These are phyloP conservation scores for Dichotomopilus funicola DNA, from an alignment of 2,329 filamentous ascomycete genomes.

Conservation along the genomic window DNA sequence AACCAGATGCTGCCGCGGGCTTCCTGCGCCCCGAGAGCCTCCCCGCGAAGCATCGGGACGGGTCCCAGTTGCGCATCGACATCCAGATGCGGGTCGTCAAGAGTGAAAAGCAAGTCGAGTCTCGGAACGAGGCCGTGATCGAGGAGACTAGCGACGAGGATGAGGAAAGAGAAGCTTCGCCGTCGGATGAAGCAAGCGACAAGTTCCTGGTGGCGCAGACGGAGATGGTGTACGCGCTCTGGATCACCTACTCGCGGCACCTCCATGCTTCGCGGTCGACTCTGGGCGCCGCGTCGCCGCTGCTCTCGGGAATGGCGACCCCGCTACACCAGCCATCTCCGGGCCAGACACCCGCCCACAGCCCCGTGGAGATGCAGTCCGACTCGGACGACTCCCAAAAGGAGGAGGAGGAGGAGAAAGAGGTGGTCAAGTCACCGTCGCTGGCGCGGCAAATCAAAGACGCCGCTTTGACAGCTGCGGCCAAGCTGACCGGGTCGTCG, in stretches of 20 bases:
- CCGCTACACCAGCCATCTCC: constrained; percentile 74
- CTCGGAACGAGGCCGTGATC: constrained; percentile 54
- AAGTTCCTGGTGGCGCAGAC: constrained; percentile 48
- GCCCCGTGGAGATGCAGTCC: constrained; percentile 50
- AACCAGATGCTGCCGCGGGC: constrained; percentile 66
- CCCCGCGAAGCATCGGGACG: constrained; percentile 80
- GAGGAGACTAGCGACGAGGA: constrained; percentile 54
- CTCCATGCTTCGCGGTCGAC: constrained; percentile 66
- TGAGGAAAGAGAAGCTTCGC: constrained; percentile 23
- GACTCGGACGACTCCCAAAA: constrained; percentile 45
- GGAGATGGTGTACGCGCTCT: constrained; percentile 88
- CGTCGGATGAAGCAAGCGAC: constrained; percentile 34
- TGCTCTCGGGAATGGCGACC: constrained; percentile 58
- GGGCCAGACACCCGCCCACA: constrained; percentile 58
- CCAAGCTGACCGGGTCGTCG: constrained; percentile 40
- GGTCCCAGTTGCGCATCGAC: constrained; percentile 86
- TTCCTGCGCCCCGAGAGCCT: constrained; percentile 83
- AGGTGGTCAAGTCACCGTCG: constrained; percentile 29
- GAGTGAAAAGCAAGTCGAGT: constrained; percentile 63
- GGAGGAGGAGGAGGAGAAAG: constrained; percentile 25
- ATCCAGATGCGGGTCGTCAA: constrained; percentile 95
- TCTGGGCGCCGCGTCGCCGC: constrained; percentile 56
- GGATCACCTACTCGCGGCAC: constrained; percentile 94
- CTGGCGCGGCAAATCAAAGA: constrained; percentile 53
- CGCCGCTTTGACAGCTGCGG: constrained; percentile 48